Evolutionary conservation across 2,329 filamentous ascomycete species (phyloP), one percentile per base, ranked within the genome.

Genomic region (Diaporthe sp.): DNA sequence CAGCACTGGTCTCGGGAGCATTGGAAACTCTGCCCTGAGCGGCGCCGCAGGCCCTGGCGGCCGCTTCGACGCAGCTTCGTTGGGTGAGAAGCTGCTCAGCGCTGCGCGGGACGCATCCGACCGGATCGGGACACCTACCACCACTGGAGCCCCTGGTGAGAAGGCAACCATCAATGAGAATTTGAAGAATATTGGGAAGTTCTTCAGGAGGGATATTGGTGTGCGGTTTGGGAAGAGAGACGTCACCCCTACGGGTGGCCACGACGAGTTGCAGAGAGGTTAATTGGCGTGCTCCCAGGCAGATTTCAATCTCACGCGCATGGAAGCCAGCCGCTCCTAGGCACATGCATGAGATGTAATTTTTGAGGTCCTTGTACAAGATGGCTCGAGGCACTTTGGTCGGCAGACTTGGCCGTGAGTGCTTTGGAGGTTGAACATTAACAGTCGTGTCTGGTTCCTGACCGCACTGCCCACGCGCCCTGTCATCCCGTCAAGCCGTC

Each of bases 111-210:
- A 98, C 81, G 95, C 93, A 0, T 93, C 95, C 5, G 94, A 95
- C 83, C 88, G 93, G 61, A 92, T 98, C 79, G 94, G 94, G 5
- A 94, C 91, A 2, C 89, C 85, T 81, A 51, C 85, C 85, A 77
- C 86, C 78, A 78, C 70, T 74, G 77, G 81, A 76, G 76, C 78
- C 67, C 75, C 68, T 78, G 87, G 88, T 73, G 88, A 91, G 73
- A 92, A 93, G 80, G 91, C 90, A 10, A 95, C 94, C 71, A 90
- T 98, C 78, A 98, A 98, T 82, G 96, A 98, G 84, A 98, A 98
- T 84, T 83, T 98, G 84, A 96, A 95, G 86, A 98, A 95, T 83
- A 94, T 99, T 85, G 96, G 96, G 34, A 98, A 98, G 85, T 98
- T 98, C 86, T 98, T 98, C 87, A 92, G 94, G 77, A 88, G 96